Percentiles rank a stretch among this genome's conserved stretches.
phyloP scores from a whole-genome alignment of 768 basidiomycete genomes.

The Amanita muscaria region DNA sequence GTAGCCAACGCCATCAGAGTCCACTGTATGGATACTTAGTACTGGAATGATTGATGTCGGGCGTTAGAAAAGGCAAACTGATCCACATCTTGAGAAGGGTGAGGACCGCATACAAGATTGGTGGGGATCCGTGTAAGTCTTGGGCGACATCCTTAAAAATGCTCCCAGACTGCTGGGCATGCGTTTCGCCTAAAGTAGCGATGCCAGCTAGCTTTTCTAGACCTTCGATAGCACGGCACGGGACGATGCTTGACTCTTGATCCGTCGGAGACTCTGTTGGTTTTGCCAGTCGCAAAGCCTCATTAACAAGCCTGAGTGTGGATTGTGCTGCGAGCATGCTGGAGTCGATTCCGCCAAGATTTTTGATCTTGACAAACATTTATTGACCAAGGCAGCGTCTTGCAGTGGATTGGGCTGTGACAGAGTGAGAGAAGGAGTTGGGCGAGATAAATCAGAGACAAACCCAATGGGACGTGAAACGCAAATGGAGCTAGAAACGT shows the following conservation, averaged over 20 bases:
- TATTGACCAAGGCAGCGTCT: slow-evolving; percentile 16
- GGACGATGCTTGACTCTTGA: slow-evolving; percentile 10
- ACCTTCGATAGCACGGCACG: slow-evolving; percentile 10
- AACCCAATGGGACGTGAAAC: slow-evolving; percentile 22
- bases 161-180: slow-evolving; percentile 18
- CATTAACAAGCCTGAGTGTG: slow-evolving; percentile 19
- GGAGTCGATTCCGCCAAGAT: slow-evolving; percentile 19
- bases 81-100: slow-evolving; percentile 78
- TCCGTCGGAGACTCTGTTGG: slow-evolving; percentile 11
- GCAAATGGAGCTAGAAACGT: slow-evolving; percentile 27
- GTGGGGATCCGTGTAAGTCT: slow-evolving; percentile 48
- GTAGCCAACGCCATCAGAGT: no score
- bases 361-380: slow-evolving; percentile 20
- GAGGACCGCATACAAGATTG: slow-evolving; percentile 90
- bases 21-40: no score
- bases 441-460: background rate
- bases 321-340: slow-evolving; percentile 23
- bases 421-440: background rate
- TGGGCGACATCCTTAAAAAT: slow-evolving; percentile 26
- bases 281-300: slow-evolving; percentile 18
- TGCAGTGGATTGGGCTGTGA: slow-evolving; percentile 1
- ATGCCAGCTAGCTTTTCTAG: slow-evolving; percentile 17
- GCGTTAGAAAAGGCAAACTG: slow-evolving; percentile 1
- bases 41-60: no score
- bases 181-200: slow-evolving; percentile 19